Conservation (phyloP, 768 basidiomycete genomes). For the Hygrophorus russula region DNA sequence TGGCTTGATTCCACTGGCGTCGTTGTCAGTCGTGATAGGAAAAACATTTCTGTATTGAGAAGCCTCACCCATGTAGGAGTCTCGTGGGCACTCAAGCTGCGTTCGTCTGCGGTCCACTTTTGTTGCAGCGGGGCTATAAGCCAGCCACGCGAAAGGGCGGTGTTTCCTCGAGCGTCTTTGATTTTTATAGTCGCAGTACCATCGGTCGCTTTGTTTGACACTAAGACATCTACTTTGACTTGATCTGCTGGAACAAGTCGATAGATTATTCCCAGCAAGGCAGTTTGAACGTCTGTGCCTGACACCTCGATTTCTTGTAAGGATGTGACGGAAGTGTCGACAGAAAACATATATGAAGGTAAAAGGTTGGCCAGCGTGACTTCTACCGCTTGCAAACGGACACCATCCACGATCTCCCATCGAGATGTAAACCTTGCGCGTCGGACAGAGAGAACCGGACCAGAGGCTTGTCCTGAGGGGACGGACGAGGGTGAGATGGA, state of each 20-base stretch:
- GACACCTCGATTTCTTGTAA: conserved; percentile 26
- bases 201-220: conserved; percentile 20
- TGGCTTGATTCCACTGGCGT: conserved; percentile 35
- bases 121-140: conserved; percentile 24
- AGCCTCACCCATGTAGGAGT: conserved; percentile 40
- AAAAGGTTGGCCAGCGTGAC: conserved; percentile 42
- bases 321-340: not conserved
- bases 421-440: conserved; percentile 32
- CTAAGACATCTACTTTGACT: conserved; percentile 34
- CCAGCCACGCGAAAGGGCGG: conserved; percentile 28
- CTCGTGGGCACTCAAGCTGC: conserved; percentile 32
- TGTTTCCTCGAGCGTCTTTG: conserved; percentile 17
- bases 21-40: not conserved
- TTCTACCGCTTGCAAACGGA: conserved; percentile 35
- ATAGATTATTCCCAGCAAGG: conserved; percentile 26
- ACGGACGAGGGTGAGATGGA: conserved; percentile 24
- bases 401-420: conserved; percentile 28
- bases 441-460: conserved; percentile 27
- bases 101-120: conserved; percentile 26
- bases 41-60: not conserved
- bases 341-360: conserved; percentile 19
- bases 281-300: conserved; percentile 29
- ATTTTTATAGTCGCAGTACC: conserved; percentile 23
- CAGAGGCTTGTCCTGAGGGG: conserved; percentile 4
- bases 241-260: conserved; percentile 44